A percentile compares a stretch with the other conserved stretches of the same genome.
These are phyloP conservation scores for Andalucia godoyi DNA, from an alignment of 78 protist genomes.

Conservation along the genomic window DNA sequence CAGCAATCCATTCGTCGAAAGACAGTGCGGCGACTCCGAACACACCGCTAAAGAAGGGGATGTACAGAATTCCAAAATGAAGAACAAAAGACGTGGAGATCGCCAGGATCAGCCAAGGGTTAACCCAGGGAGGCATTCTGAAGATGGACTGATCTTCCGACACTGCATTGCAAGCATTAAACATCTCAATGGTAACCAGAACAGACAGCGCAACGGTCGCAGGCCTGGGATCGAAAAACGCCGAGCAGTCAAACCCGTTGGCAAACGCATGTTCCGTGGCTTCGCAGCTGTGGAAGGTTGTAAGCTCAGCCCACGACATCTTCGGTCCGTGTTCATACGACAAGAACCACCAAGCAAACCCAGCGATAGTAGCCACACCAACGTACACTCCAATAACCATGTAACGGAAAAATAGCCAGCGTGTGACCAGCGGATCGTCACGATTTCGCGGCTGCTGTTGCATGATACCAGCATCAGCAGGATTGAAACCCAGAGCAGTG, in stretches of 20 bases:
- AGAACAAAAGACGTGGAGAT: constrained; percentile 12
- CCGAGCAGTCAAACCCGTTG: neutral
- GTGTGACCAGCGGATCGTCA: constrained; percentile 22
- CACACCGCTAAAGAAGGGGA: constrained; percentile 25
- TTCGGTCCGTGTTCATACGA: constrained; percentile 1
- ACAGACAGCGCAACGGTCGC: constrained; percentile 45
- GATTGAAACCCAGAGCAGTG: constrained; percentile 60
- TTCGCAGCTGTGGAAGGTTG: neutral
- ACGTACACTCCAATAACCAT: constrained; percentile 40
- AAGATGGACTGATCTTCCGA: constrained; percentile 30
- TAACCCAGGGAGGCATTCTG: constrained; percentile 14
- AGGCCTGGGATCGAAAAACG: neutral
- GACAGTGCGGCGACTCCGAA: constrained; percentile 23
- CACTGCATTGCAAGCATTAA: constrained; percentile 50
- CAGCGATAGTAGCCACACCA: constrained; percentile 34
- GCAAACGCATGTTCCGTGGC: neutral
- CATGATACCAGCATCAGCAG: constrained; percentile 41
- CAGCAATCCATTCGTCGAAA: constrained; percentile 25
- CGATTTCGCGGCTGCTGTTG: constrained; percentile 14
- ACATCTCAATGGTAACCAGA: constrained; percentile 59
- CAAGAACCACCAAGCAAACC: constrained; percentile 25
- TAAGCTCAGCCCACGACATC: neutral
- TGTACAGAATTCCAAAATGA: constrained; percentile 35
- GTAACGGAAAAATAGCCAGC: constrained; percentile 35
- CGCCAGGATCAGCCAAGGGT: constrained; percentile 35